Conservation (phyloP, 768 basidiomycete species). For the Mycena sanguinolenta region DNA sequence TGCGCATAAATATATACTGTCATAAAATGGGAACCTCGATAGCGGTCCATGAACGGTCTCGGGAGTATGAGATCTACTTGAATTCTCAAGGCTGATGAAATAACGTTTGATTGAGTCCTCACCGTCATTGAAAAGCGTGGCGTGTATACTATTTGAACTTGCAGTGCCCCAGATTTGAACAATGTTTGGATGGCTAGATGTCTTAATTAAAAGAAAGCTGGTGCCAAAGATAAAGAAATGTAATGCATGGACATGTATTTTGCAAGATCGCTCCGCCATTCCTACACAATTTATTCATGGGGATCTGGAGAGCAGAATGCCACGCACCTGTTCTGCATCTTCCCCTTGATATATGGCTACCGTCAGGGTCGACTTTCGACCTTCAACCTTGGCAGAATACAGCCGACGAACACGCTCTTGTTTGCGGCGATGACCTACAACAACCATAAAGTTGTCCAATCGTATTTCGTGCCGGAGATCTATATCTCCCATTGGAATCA, state of each 20-base stretch:
- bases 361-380: not conserved
- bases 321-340: constrained; percentile 7
- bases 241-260: not conserved
- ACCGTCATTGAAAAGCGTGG: not conserved
- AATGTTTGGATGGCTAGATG: too few relatives aligned
- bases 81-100: not conserved
- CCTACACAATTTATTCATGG: too few relatives aligned
- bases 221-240: not conserved
- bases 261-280: too few relatives aligned
- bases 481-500: not conserved
- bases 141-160: too few relatives aligned
- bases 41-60: not conserved
- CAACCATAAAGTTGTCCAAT: too few relatives aligned
- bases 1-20: too few relatives aligned
- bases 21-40: not conserved
- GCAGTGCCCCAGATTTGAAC: not conserved
- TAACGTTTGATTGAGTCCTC: not conserved
- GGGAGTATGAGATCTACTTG: not conserved
- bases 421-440: not conserved
- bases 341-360: constrained; percentile 6
- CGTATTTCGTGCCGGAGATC: constrained; percentile 8
- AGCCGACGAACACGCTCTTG: not conserved
- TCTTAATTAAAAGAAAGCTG: not conserved
- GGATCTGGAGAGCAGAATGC: too few relatives aligned
- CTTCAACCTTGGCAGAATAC: constrained; percentile 9